Conservation (phyloP, 495 filamentous ascomycete genomes). For the Annulohypoxylon maeteangense region DNA sequence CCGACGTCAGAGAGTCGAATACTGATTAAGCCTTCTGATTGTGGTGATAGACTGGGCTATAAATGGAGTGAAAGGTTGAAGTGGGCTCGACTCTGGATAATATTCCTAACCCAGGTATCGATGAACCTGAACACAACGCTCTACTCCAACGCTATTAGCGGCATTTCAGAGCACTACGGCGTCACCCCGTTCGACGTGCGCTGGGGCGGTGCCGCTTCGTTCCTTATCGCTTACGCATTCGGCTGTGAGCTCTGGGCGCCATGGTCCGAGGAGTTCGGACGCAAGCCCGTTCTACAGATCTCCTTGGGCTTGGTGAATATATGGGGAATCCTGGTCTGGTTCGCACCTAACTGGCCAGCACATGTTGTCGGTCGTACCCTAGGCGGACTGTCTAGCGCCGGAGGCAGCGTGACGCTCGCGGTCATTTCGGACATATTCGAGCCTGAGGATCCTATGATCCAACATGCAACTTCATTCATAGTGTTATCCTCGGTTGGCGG, state of each 20-base stretch:
- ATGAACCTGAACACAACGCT: conserved; percentile 65
- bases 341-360: conserved; percentile 65
- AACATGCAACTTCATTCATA: conserved; percentile 69
- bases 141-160: conserved; percentile 55
- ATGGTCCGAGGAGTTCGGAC: conserved; percentile 72
- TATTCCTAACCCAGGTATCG: conserved; percentile 35
- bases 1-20: background rate
- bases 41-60: conserved; percentile 63
- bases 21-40: conserved; percentile 27
- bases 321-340: conserved; percentile 65
- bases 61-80: conserved; percentile 63
- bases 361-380: conserved; percentile 67
- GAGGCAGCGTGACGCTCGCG: conserved; percentile 71
- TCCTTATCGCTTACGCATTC: conserved; percentile 70
- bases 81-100: conserved; percentile 53
- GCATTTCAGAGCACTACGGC: conserved; percentile 62
- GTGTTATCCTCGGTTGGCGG: conserved; percentile 67
- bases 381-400: conserved; percentile 69
- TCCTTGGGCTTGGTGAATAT: conserved; percentile 69
- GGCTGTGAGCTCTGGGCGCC: conserved; percentile 75
- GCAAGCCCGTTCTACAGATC: conserved; percentile 65
- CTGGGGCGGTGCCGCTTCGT: conserved; percentile 59
- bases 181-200: conserved; percentile 55
- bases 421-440: conserved; percentile 73
- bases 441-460: conserved; percentile 60